Percentiles rank a stretch among this genome's conserved stretches.
phyloP scores from a whole-genome alignment of 768 basidiomycete genomes.

The Collybiopsis confluens region DNA sequence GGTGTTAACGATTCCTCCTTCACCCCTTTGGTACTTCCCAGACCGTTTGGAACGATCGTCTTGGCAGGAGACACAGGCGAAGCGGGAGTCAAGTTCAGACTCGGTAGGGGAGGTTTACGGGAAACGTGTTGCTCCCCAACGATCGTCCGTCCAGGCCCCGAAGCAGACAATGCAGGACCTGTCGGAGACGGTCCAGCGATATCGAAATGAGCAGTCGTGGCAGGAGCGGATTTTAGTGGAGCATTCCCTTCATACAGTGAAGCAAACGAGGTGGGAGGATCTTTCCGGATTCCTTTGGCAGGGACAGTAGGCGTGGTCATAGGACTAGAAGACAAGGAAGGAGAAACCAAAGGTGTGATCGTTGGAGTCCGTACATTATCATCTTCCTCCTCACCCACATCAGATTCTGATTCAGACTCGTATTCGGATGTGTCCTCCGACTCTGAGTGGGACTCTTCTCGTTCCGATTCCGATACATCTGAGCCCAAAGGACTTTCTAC shows the following conservation, averaged over 20 bases:
- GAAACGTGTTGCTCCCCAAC: background rate
- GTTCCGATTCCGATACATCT: slow-evolving; percentile 19
- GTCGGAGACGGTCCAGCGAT: too few species aligned
- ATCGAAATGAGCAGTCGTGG: background rate
- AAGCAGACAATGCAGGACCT: too few species aligned
- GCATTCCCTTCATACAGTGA: slow-evolving; percentile 10
- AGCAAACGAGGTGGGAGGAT: slow-evolving; percentile 18
- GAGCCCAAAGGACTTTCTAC: slow-evolving; percentile 22
- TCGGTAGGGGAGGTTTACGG: background rate
- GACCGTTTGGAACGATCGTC: too few species aligned
- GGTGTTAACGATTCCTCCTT: background rate
- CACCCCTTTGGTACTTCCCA: too few species aligned
- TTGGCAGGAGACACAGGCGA: background rate
- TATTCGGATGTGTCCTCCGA: background rate
- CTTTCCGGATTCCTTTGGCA: background rate
- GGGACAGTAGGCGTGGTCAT: slow-evolving; percentile 26
- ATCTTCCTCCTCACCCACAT: slow-evolving; percentile 17
- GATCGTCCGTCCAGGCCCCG: too few species aligned
- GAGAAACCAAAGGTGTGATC: slow-evolving; percentile 4
- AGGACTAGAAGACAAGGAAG: slow-evolving; percentile 7
- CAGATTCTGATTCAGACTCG: slow-evolving; percentile 17
- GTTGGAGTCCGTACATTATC: slow-evolving; percentile 1
- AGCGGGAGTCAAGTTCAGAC: background rate
- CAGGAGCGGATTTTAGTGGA: background rate
- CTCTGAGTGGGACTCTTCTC: background rate